Conservation (phyloP, 768 basidiomycete genomes). For the Boletellus ananas region DNA sequence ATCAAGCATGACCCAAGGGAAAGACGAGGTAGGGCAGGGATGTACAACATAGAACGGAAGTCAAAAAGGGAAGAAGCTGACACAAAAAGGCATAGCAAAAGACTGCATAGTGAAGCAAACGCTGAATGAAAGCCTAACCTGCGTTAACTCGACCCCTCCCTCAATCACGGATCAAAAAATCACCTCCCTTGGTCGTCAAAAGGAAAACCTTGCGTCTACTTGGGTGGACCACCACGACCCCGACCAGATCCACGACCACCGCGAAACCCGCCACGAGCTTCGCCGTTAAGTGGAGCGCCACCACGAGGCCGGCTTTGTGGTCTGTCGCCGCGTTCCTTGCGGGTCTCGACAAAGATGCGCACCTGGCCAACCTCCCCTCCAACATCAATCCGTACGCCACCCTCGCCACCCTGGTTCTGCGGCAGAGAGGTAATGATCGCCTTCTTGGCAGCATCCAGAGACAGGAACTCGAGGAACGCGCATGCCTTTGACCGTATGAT, state of each 20-base stretch:
- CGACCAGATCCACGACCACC: slow-evolving; percentile 43
- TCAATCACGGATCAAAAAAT: slow-evolving; percentile 1
- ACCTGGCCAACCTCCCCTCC: slow-evolving; percentile 49
- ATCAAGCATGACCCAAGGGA: slow-evolving; percentile 12
- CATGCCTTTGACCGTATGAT: slow-evolving; percentile 86
- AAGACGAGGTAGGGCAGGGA: slow-evolving; percentile 4
- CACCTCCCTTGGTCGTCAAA: slow-evolving; percentile 1
- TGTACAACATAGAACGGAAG: slow-evolving; percentile 14
- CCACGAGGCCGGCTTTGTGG: slow-evolving; percentile 59
- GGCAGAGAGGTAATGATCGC: slow-evolving; percentile 78
- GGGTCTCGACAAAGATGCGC: slow-evolving; percentile 77
- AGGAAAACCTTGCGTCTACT: slow-evolving; percentile 14
- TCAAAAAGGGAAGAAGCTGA: slow-evolving; percentile 3
- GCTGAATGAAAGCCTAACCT: slow-evolving; percentile 8
- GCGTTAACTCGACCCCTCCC: slow-evolving; percentile 3
- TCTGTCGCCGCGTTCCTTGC: slow-evolving; percentile 89
- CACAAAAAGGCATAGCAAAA: slow-evolving; percentile 9
- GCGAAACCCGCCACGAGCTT: slow-evolving; percentile 44
- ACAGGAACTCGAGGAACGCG: slow-evolving; percentile 88
- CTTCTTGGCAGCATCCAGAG: slow-evolving; percentile 74
- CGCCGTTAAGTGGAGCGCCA: slow-evolving; percentile 51
- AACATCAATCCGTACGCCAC: slow-evolving; percentile 76
- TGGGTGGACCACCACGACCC: slow-evolving; percentile 37
- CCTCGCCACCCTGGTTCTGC: slow-evolving; percentile 73
- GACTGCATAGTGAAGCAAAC: slow-evolving; percentile 12